Conservation (phyloP, 2,329 filamentous ascomycete species). For the Aaosphaeria arxii region DNA sequence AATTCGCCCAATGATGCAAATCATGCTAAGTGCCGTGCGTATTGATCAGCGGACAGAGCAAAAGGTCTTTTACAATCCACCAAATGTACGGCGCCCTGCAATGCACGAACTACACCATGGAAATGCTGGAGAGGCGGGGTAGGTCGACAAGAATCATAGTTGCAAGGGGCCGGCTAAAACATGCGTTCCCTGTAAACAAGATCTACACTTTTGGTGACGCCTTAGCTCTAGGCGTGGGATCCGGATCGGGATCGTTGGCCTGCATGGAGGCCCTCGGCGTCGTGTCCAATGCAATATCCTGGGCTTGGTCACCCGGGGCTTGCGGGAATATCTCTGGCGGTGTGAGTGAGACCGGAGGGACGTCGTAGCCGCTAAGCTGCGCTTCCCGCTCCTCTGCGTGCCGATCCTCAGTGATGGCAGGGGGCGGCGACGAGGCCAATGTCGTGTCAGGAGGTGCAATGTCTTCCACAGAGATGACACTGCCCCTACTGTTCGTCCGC, state of each 20-base stretch:
- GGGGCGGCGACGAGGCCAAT: conserved; percentile 37
- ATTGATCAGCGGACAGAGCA: too few species aligned
- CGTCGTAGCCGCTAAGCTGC: conserved; percentile 17
- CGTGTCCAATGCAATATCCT: conserved; percentile 41
- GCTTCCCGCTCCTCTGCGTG: conserved; percentile 30
- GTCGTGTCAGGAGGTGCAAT: conserved; percentile 31
- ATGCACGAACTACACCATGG: too few species aligned
- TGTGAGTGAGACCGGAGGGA: conserved; percentile 41
- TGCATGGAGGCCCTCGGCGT: conserved; percentile 32
- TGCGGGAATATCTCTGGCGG: conserved; percentile 51
- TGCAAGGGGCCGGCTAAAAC: too few species aligned
- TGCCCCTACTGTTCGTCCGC: conserved; percentile 92
- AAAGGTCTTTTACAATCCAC: too few species aligned
- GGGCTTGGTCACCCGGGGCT: conserved; percentile 39
- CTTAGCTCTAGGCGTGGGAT: conserved; percentile 41
- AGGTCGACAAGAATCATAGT: too few species aligned
- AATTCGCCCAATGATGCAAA: neutral
- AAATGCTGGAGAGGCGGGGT: too few species aligned
- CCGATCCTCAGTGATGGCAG: conserved; percentile 41
- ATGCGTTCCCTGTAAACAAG: neutral
- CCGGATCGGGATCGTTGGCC: conserved; percentile 34
- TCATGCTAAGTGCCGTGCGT: too few species aligned
- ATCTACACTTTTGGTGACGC: conserved; percentile 10
- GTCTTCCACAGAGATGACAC: conserved; percentile 55
- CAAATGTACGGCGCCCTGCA: too few species aligned